Conservation (phyloP, 495 filamentous ascomycete genomes). For the Beverwykella pulmonaria region DNA sequence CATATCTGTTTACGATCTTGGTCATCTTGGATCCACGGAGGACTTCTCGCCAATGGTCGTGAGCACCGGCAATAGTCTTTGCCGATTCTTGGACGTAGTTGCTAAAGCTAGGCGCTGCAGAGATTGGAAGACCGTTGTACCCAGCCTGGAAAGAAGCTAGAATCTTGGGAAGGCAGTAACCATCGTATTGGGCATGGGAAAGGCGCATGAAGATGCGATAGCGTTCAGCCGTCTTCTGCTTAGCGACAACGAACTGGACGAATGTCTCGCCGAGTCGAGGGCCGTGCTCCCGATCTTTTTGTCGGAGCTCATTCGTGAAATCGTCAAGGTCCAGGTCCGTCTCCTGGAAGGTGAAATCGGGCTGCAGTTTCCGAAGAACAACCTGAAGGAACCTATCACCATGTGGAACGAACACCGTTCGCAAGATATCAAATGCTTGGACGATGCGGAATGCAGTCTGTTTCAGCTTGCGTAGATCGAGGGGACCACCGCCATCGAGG, state of each 20-base stretch:
- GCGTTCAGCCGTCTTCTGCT: slow-evolving; percentile 31
- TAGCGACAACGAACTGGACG: slow-evolving; percentile 32
- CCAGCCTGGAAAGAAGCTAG: slow-evolving; percentile 28
- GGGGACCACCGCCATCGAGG: slow-evolving; percentile 30
- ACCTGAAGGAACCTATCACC: slow-evolving; percentile 36
- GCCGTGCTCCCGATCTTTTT: slow-evolving; percentile 26
- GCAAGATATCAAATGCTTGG: slow-evolving; percentile 33
- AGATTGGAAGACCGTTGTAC: slow-evolving; percentile 33
- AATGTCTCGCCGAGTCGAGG: slow-evolving; percentile 33
- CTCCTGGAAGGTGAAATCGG: slow-evolving; percentile 28
- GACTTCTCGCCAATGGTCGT: slow-evolving; percentile 36
- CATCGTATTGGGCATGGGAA: slow-evolving; percentile 40
- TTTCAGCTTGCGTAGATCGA: slow-evolving; percentile 35
- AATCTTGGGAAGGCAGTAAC: slow-evolving; percentile 32
- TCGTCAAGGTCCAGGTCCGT: slow-evolving; percentile 32
- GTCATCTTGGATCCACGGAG: slow-evolving; percentile 38
- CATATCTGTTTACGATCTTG: slow-evolving; percentile 33
- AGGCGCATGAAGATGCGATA: slow-evolving; percentile 36
- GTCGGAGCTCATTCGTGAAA: slow-evolving; percentile 27
- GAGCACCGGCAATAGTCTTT: slow-evolving; percentile 18
- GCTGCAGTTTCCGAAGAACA: slow-evolving; percentile 31
- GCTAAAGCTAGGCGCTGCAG: slow-evolving; percentile 28
- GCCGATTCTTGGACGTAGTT: slow-evolving; percentile 29
- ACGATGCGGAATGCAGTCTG: slow-evolving; percentile 33
- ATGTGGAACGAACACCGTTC: slow-evolving; percentile 37